phyloP scores from a whole-genome alignment of 2,329 filamentous ascomycete genomes.

The Emergomyces pasteurianus region DNA sequence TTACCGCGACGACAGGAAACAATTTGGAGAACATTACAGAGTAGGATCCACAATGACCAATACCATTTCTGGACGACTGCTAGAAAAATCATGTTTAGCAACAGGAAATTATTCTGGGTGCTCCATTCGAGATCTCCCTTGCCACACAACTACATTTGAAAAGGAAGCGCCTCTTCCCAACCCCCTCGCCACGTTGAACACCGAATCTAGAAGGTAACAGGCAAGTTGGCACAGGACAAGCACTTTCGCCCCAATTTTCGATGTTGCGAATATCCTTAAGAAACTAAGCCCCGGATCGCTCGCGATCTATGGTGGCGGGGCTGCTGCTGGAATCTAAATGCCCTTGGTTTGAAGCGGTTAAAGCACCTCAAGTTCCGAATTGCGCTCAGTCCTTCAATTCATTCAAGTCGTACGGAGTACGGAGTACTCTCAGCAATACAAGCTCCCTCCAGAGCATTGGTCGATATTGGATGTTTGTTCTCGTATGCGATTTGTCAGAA shows the following conservation, averaged over 20 bases:
- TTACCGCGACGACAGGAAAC: neutral
- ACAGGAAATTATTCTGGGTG: neutral
- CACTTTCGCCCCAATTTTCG: neutral
- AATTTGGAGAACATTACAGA: neutral
- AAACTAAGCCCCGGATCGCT: neutral
- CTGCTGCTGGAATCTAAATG: neutral
- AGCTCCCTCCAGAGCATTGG: neutral
- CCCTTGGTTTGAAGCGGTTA: neutral
- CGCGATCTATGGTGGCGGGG: neutral
- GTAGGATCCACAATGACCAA: neutral
- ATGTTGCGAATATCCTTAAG: neutral
- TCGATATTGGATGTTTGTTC: neutral
- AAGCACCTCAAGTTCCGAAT: neutral
- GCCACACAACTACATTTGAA: neutral
- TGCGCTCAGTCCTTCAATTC: neutral
- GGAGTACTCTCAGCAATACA: neutral
- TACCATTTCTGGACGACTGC: neutral
- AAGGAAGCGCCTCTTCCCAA: neutral
- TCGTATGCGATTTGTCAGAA: neutral
- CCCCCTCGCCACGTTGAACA: neutral
- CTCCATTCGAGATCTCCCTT: neutral
- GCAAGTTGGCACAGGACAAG: no score
- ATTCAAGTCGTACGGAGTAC: neutral
- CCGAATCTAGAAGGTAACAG: no score
- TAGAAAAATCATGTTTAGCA: neutral